A percentile compares a stretch with the other conserved stretches of the same genome.
These are phyloP conservation scores for Canavalia gladiata DNA, from an alignment of 306 rosid species.

Conservation along the genomic window DNA sequence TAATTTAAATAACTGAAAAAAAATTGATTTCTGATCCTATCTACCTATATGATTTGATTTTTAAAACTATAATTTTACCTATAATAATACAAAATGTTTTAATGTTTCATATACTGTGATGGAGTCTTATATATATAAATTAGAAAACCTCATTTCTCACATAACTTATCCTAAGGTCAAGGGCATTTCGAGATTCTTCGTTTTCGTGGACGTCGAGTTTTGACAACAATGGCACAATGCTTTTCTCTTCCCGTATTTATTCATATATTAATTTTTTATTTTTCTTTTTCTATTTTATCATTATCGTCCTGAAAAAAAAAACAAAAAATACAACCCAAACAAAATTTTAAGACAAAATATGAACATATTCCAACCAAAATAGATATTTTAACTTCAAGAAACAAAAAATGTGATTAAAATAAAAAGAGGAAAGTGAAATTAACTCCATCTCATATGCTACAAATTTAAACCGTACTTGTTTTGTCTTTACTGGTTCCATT, in stretches of 20 bases:
- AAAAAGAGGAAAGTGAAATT: too few relatives aligned
- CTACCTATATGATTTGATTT: too few relatives aligned
- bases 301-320: neutral
- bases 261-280: neutral
- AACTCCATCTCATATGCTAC: too few relatives aligned
- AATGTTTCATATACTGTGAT: neutral
- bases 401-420: neutral
- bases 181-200: constrained; percentile 16
- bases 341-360: neutral
- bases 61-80: neutral
- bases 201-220: constrained; percentile 13
- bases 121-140: neutral
- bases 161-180: neutral
- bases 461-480: too few relatives aligned
- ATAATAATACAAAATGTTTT: neutral
- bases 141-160: neutral
- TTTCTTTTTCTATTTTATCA: neutral
- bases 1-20: too few relatives aligned
- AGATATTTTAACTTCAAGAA: neutral
- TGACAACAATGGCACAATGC: constrained; percentile 1
- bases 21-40: too few relatives aligned
- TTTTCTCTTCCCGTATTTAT: neutral
- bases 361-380: neutral
- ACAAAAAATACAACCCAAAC: neutral
- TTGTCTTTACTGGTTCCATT: too few relatives aligned